Percentiles rank a stretch among this genome's conserved stretches.
Evolutionary conservation across 805 yeast genomes (phyloP).

Genomic region (Candida gorgasii): DNA sequence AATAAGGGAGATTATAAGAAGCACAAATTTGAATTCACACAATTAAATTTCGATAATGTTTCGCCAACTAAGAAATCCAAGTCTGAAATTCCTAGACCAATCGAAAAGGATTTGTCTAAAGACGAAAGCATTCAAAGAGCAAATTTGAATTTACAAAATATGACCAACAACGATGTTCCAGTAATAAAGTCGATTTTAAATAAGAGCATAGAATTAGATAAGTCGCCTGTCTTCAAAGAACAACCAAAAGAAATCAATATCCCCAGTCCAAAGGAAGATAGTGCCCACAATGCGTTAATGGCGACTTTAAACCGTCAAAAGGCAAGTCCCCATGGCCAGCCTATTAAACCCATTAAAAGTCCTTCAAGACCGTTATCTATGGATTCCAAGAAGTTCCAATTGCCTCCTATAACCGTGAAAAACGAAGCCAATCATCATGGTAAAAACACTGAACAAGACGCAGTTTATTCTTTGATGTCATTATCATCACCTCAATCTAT

Average conservation of each 20-base stretch:
- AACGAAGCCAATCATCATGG: conserved; percentile 8
- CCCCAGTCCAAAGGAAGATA: conserved; percentile 40
- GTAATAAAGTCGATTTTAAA: conserved; percentile 10
- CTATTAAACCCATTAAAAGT: conserved; percentile 6
- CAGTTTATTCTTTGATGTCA: conserved; percentile 56
- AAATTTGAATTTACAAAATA: conserved; percentile 38
- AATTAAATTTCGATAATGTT: conserved; percentile 25
- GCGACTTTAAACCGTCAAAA: conserved; percentile 27
- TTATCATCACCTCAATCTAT: conserved; percentile 50
- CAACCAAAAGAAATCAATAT: conserved; percentile 14
- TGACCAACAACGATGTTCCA: conserved; percentile 25
- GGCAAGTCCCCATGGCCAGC: neutral
- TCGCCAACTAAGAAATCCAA: conserved; percentile 29
- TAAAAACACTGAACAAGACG: conserved; percentile 50
- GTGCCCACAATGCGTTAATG: conserved; percentile 47
- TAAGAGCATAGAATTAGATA: conserved; percentile 5
- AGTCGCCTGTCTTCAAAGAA: conserved; percentile 7
- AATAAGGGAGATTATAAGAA: conserved; percentile 20
- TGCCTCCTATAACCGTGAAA: conserved; percentile 34
- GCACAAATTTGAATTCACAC: conserved; percentile 32
- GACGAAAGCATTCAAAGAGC: conserved; percentile 20
- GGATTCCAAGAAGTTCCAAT: conserved; percentile 15
- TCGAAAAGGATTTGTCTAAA: conserved; percentile 9
- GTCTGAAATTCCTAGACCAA: conserved; percentile 12
- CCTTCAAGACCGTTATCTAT: conserved; percentile 21